Evolutionary conservation across 768 basidiomycete species (phyloP).

Genomic region (Amanita muscaria): DNA sequence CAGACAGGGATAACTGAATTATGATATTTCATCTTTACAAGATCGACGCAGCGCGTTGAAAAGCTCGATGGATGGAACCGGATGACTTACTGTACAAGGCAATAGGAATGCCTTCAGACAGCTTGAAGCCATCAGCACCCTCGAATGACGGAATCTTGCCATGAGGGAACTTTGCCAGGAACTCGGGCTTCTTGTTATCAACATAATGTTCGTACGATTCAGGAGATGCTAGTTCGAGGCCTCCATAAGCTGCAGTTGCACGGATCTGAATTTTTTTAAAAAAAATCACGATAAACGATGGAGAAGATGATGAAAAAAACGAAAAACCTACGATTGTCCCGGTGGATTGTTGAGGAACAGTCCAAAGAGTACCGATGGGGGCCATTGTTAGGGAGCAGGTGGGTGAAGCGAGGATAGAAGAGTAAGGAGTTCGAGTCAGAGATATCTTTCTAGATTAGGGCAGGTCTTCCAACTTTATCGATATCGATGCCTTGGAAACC

Average conservation of each 20-base stretch:
- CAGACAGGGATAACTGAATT: conserved; percentile 5
- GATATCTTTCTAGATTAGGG: no score
- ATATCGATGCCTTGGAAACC: no score
- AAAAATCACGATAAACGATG: conserved; percentile 10
- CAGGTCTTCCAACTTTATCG: no score
- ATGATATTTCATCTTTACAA: conserved; percentile 12
- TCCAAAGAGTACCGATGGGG: no score
- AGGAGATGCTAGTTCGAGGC: conserved; percentile 47
- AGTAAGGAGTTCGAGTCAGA: no score
- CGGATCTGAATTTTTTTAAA: conserved; percentile 27
- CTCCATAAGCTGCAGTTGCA: conserved; percentile 52
- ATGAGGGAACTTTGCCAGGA: conserved; percentile 63
- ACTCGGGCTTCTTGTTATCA: conserved; percentile 65
- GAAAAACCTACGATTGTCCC: no score
- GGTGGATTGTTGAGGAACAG: no score
- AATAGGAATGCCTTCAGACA: conserved; percentile 37
- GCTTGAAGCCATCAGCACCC: conserved; percentile 62
- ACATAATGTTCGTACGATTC: conserved; percentile 49
- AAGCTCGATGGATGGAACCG: conserved; percentile 23
- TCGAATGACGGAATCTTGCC: conserved; percentile 86
- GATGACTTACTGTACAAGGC: conserved; percentile 83
- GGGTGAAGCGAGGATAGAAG: no score
- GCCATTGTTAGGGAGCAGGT: no score
- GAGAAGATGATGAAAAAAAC: no score
- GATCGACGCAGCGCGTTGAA: conserved; percentile 27